Base-by-base conservation (phyloP, 2,329 filamentous ascomycete species). In the Verticillium nubilum region DNA sequence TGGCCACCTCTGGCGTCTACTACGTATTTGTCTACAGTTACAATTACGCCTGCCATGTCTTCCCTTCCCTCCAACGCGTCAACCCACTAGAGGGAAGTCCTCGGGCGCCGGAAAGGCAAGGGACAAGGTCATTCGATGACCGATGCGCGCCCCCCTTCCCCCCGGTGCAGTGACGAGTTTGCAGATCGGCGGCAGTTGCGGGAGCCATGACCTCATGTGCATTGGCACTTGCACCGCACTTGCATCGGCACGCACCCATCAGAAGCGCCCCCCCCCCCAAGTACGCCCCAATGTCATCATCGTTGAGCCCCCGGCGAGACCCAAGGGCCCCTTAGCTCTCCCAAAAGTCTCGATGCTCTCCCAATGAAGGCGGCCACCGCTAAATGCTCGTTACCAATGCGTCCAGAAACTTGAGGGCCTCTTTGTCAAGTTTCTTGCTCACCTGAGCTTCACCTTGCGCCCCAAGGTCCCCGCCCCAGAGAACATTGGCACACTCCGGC, bases 101-200 rank as follows among this genome's bases (percentile, higher is more conserved):
- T 50, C 5, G 19, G 42, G 19, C 42, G 42, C 42, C 42, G 42
- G 42, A 50, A 50, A 23, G 42, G 42, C 42, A 50, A 50, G 42
- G 42, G 42, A 50, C 42, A 50, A 50, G 42, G 42, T 50, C 42
- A 50, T n/a, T 47, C 42, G 42, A 50, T 50, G 42, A 50, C 42
- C 42, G 42, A 50, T 50, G 42, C n/a, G n/a, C n/a, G n/a, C n/a
- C n/a, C 29, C 9, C 7, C 42, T 15, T 17, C 35, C 17, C 10
- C 19, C 37, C 55, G 53, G 54, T 58, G 37, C 33, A 61, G 61
- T 55, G 54, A 61, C 58, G 61, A 59, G 57, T 59, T 54, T 58
- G 60, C 50, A 31, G 60, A 63, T 62, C 62, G 62, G 62, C 62
- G 62, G 62, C 62, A 63, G 50, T 63, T 59, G 62, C 62, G 62